phyloP scores from a whole-genome alignment of 805 yeast genomes.

The Lipomyces sp. region DNA sequence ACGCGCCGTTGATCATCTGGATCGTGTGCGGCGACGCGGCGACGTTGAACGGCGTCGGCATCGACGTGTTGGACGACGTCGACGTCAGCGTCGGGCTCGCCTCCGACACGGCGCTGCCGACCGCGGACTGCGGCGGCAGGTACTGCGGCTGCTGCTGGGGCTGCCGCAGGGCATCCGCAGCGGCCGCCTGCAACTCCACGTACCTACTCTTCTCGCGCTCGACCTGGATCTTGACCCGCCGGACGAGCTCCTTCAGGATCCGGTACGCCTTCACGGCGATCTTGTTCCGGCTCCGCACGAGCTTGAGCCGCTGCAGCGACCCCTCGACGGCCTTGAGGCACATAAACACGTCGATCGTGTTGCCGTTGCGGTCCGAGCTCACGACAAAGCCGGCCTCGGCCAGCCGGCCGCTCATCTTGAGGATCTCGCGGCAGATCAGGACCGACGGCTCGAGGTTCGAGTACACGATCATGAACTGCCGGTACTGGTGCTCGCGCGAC shows the following conservation, averaged over 20 bases:
- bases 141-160: neutral
- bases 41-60: neutral
- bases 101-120: neutral
- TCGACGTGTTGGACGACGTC: neutral
- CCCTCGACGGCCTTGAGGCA: slow-evolving; percentile 24
- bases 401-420: slow-evolving; percentile 21
- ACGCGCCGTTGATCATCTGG: neutral
- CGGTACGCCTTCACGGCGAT: slow-evolving; percentile 23
- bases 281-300: slow-evolving; percentile 16
- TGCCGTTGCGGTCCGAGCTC: slow-evolving; percentile 18
- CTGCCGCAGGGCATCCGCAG: neutral
- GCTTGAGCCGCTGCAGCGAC: slow-evolving; percentile 13
- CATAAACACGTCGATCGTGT: slow-evolving; percentile 21
- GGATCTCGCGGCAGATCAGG: slow-evolving; percentile 27
- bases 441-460: slow-evolving; percentile 23
- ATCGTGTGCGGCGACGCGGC: neutral
- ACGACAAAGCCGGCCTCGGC: slow-evolving; percentile 22
- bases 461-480: slow-evolving; percentile 29
- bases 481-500: slow-evolving; percentile 18
- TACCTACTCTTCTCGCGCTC: slow-evolving; percentile 23
- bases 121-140: neutral
- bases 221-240: slow-evolving; percentile 24
- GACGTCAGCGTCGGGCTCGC: neutral
- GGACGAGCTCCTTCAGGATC: slow-evolving; percentile 22
- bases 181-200: neutral